Base-by-base conservation (phyloP, 2,329 filamentous ascomycete species). In the Penicillium sp. region DNA sequence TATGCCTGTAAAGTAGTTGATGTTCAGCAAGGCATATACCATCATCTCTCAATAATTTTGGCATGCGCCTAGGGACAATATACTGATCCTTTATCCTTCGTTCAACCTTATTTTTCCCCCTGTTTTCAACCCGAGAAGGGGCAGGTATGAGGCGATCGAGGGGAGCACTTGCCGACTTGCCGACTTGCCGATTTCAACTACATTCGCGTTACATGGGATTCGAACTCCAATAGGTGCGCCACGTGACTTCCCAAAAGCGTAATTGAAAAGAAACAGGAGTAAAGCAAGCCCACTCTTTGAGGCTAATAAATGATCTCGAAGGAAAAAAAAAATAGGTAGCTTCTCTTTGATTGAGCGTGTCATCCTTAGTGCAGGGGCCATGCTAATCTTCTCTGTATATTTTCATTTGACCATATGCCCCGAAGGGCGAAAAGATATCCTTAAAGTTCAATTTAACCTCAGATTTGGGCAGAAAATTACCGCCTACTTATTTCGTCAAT, bases 301-400 rank as follows among this genome's bases (percentile, higher is more conserved):
- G 60, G 59, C 62, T 55, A 59, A 64, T 31, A n/a, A 55, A 19
- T 6, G 39, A 45, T 47, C 54, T 55, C 64, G 63, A 57, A 57
- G 47, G 15, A 57, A 68, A 84, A 86, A 86, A 87, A 88, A 86
- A 84, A 85, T 79, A 81, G 81, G 81, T 82, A 84, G 85, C 83
- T 85, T 87, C 86, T 89, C 87, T 89, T 88, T 88, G 86, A 85
- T 86, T 85, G 82, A 88, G 86, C 87, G 88, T 92, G 89, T 93
- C 90, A 93, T 93, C 90, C 90, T 93, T 93, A 93, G 90, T 86
- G 84, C 83, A 86, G 83, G 84, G 87, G 87, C 87, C 87, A 89
- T 89, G 87, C 88, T 89, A 89, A 88, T 88, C 84, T 88, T 88
- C 85, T 88, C 84, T 87, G 83, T 86, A 85, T 85, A 81, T 82